phyloP scores from a whole-genome alignment of 2,329 filamentous ascomycete species.

The Aaosphaeria pasadenensis region DNA sequence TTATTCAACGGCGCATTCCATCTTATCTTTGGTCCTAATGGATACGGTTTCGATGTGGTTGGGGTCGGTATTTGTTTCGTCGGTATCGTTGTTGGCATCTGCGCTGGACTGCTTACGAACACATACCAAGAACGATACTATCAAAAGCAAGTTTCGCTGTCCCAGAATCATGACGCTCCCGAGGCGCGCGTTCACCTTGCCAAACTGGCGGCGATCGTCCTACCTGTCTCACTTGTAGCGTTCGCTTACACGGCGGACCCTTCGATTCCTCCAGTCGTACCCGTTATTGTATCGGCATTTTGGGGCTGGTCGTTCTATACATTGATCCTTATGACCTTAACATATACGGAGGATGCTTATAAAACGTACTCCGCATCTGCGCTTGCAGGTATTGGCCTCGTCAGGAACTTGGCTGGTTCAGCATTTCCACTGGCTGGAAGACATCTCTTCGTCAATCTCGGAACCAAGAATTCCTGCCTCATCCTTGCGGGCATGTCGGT shows the following conservation, averaged over 20 bases:
- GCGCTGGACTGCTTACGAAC: conserved; percentile 43
- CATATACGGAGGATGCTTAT: conserved; percentile 50
- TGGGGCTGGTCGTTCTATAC: conserved; percentile 53
- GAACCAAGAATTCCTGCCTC: conserved; percentile 28
- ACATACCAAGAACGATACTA: conserved; percentile 46
- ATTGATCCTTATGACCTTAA: conserved; percentile 50
- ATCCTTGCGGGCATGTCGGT: conserved; percentile 27
- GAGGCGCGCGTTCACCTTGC: conserved; percentile 44
- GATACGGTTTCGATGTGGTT: conserved; percentile 41
- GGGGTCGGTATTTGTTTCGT: conserved; percentile 42
- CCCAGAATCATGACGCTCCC: conserved; percentile 35
- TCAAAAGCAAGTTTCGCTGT: conserved; percentile 30
- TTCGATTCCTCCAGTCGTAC: conserved; percentile 38
- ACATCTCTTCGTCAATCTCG: conserved; percentile 25
- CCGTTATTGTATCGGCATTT: conserved; percentile 48
- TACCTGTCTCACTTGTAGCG: conserved; percentile 32
- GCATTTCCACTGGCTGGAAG: conserved; percentile 31
- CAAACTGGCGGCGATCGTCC: conserved; percentile 39
- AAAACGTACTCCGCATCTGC: conserved; percentile 43
- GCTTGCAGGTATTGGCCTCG: conserved; percentile 40
- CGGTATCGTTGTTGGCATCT: conserved; percentile 41
- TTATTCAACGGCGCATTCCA: conserved; percentile 50
- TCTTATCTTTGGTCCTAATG: conserved; percentile 46
- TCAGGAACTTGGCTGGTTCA: conserved; percentile 37
- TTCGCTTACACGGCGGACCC: conserved; percentile 35